phyloP scores from a whole-genome alignment of 176 grass and related monocot species.

The Bromus sterilis region DNA sequence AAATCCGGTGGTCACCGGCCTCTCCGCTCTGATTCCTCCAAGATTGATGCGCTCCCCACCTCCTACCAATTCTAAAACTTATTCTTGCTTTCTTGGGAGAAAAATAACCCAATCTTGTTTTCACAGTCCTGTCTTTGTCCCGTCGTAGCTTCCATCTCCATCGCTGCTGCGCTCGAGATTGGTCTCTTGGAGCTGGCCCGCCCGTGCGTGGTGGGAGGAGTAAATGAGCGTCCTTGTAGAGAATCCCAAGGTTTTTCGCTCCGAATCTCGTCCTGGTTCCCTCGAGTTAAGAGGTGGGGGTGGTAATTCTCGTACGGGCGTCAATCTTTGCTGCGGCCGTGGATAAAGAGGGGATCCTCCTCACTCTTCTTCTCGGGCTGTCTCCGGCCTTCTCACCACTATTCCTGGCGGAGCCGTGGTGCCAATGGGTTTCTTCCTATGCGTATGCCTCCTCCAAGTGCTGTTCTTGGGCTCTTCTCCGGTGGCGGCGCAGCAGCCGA shows the following conservation, averaged over 20 bases:
- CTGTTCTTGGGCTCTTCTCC: neutral
- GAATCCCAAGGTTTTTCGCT: neutral
- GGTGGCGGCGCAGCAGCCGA: neutral
- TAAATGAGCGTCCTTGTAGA: constrained; percentile 35
- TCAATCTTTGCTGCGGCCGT: neutral
- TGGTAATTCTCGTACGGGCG: neutral
- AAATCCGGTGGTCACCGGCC: neutral
- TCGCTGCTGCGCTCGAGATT: neutral
- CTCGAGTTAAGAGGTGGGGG: constrained; percentile 1
- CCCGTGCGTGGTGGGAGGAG: neutral
- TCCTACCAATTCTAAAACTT: neutral
- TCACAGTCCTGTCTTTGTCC: neutral
- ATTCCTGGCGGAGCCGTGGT: neutral
- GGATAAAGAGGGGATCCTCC: neutral
- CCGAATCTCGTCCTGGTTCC: constrained; percentile 22
- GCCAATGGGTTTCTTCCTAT: constrained; percentile 1
- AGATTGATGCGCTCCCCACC: neutral
- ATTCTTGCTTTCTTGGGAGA: neutral
- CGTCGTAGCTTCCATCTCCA: constrained; percentile 16
- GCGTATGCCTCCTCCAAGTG: constrained; percentile 13
- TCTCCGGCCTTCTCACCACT: neutral
- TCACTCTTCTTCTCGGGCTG: neutral
- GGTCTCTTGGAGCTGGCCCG: neutral
- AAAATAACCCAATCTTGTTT: neutral
- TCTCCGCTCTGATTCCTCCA: constrained; percentile 5